Evolutionary conservation across 2,329 filamentous ascomycete genomes (phyloP), one percentile per base, ranked within the genome.

Genomic region (Niveomyces coronatus): DNA sequence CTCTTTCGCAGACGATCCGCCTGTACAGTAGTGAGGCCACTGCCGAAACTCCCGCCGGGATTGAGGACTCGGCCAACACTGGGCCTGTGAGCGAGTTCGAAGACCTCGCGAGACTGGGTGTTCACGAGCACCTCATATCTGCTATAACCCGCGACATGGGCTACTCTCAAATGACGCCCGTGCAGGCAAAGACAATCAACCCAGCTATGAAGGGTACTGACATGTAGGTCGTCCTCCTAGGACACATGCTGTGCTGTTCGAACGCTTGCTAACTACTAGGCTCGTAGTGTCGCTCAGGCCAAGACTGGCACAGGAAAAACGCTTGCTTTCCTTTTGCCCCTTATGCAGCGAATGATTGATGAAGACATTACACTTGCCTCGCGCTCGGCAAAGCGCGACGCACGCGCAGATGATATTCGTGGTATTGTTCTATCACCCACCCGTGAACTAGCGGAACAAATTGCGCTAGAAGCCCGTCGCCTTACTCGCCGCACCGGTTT

Each of bases 251-350:
- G 13, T 16, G 22, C 16, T 15, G 9, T 11, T 14, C 23, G 4
- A 15, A 17, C 14, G 5, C 27, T 29, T 27, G 9, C 33, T 28
- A 24, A 39, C 18, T n/a, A 11, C 26, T 39, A 16, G n/a, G 22
- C 31, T 28, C 32, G 23, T 44, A 85, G 82, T 50, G 71, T 96
- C 48, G 91, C 89, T 32, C 91, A 96, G 65, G 91, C 91, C 43
- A 94, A 85, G 64, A 98, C 91, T 8, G 91, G 91, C 56, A 96
- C 91, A 4, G 91, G 91, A 56, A 98, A 98, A 65, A 98, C 91
- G 0, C 65, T 96, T 41, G 91, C 85, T 24, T 98, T 96, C 67
- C 70, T 98, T 17, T 63, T 96, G 6, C 91, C 91, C 35, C 68
- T 87, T 7, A 64, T 96, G 37, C 85, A 95, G 57, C 79, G 79